phyloP scores from a whole-genome alignment of 169 alveolate genomes.

The Amoebophrya sp. region DNA sequence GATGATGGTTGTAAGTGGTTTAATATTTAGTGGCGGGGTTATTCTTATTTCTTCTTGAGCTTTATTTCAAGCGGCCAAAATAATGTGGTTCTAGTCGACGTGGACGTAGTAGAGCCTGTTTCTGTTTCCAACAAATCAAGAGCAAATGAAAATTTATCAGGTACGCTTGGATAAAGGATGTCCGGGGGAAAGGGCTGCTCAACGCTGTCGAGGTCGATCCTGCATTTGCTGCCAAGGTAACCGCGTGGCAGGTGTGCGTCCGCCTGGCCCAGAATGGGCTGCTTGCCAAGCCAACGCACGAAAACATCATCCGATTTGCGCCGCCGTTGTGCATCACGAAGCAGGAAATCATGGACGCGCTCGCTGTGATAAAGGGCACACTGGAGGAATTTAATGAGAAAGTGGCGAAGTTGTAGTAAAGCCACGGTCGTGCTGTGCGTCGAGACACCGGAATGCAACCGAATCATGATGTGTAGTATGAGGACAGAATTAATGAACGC shows the following conservation, averaged over 20 bases:
- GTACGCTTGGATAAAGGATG: constrained; percentile 55
- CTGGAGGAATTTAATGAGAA: not conserved
- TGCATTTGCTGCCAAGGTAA: constrained; percentile 41
- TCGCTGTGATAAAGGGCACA: constrained; percentile 49
- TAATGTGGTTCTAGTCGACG: too few relatives aligned
- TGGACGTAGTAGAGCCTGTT: too few relatives aligned
- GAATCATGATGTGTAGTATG: too few relatives aligned
- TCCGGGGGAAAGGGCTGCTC: constrained; percentile 75
- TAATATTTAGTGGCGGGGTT: not conserved
- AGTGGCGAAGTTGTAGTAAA: not conserved
- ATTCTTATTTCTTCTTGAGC: too few relatives aligned
- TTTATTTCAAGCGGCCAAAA: too few relatives aligned
- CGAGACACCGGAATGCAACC: too few relatives aligned
- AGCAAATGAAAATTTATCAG: too few relatives aligned
- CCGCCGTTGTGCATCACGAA: constrained; percentile 77
- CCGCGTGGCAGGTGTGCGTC: constrained; percentile 56
- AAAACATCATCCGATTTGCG: constrained; percentile 71
- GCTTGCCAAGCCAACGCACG: constrained; percentile 75
- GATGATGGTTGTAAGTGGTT: not conserved
- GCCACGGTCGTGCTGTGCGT: too few relatives aligned
- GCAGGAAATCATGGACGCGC: constrained; percentile 61
- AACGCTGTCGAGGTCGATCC: constrained; percentile 71
- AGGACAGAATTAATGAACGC: too few relatives aligned
- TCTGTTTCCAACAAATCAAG: too few relatives aligned
- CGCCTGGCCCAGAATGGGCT: constrained; percentile 65